Base-by-base conservation (phyloP, 306 rosid species). In the Vicia villosa region DNA sequence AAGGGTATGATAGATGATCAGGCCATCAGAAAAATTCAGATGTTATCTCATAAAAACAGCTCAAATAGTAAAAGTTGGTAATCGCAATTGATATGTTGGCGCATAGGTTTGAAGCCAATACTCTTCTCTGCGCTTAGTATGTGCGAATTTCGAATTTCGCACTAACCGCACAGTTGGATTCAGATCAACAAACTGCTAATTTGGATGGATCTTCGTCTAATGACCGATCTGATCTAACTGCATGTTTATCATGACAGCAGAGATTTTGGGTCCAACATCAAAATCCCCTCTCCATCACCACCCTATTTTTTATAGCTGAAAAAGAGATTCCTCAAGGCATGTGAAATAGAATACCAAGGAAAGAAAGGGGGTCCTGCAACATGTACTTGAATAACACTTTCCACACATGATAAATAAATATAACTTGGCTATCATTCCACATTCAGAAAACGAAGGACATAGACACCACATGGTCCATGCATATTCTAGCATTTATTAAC, bases 401-500 rank as follows among this genome's bases (percentile, higher is more conserved):
- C 82, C 82, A 79, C 38, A 51, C 81, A 67, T 79, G 76, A 85
- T 87, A 73, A 87, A 85, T 87, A 79, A 83, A 72, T 50, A 76
- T 83, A 77, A 66, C 79, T 60, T 65, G 72, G n/a, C n/a, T n/a
- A 83, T 84, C 84, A 83, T 80, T 79, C 83, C 51, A 67, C 58
- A 77, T 63, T 46, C 77, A 83, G 74, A 74, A 71, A 68, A 60
- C 24, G 55, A 82, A 56, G 43, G 66, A 40, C 19, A 75, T 49
- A 66, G 68, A 80, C 77, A 70, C 65, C 8, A 49, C 28, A 52
- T 52, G 76, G 81, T 63, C 81, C 81, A 69, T 77, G 72, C 71
- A 69, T 73, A 85, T 78, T 82, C 87, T 74, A 83, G 84, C 87
- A 89, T 89, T 91, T 91, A 91, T 91, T 91, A 81, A 84, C 83